Evolutionary conservation across 345 rosid species (phyloP).

Genomic region (Gossypioides kirkii): DNA sequence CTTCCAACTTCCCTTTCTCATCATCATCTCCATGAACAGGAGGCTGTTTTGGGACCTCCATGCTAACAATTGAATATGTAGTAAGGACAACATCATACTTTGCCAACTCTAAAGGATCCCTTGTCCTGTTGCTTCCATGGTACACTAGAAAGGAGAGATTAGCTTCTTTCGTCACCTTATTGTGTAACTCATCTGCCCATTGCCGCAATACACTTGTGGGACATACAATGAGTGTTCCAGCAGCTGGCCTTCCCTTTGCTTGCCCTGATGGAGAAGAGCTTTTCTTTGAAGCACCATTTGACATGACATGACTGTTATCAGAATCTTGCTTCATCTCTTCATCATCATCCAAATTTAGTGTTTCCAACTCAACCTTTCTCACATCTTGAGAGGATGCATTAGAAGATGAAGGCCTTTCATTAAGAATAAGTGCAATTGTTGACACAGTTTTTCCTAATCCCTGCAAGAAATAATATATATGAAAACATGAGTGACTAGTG

Average conservation of each 20-base stretch:
- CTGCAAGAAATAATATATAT: constrained; percentile 35
- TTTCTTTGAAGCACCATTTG: constrained; percentile 19
- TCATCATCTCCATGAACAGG: constrained; percentile 56
- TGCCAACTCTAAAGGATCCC: constrained; percentile 72
- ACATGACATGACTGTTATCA: constrained; percentile 21
- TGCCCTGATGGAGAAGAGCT: constrained; percentile 25
- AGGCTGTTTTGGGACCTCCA: constrained; percentile 96
- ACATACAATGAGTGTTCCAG: constrained; percentile 96
- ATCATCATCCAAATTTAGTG: constrained; percentile 58
- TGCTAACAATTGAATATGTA: constrained; percentile 90
- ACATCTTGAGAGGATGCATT: constrained; percentile 29
- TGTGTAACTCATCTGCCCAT: constrained; percentile 82
- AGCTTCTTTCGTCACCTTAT: constrained; percentile 66
- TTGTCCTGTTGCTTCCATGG: constrained; percentile 88
- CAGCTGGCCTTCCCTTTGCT: constrained; percentile 74
- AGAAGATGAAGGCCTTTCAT: constrained; percentile 59
- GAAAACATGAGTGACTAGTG: background rate
- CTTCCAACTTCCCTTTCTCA: constrained; percentile 44
- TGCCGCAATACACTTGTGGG: constrained; percentile 96
- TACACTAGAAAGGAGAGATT: constrained; percentile 75
- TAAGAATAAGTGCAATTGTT: constrained; percentile 89
- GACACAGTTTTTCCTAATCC: constrained; percentile 95
- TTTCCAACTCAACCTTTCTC: constrained; percentile 42
- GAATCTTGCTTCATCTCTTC: constrained; percentile 27
- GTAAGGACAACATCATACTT: constrained; percentile 94